Evolutionary conservation across 1,284 basidiomycete species (phyloP).

Genomic region (Ustilago curta): DNA sequence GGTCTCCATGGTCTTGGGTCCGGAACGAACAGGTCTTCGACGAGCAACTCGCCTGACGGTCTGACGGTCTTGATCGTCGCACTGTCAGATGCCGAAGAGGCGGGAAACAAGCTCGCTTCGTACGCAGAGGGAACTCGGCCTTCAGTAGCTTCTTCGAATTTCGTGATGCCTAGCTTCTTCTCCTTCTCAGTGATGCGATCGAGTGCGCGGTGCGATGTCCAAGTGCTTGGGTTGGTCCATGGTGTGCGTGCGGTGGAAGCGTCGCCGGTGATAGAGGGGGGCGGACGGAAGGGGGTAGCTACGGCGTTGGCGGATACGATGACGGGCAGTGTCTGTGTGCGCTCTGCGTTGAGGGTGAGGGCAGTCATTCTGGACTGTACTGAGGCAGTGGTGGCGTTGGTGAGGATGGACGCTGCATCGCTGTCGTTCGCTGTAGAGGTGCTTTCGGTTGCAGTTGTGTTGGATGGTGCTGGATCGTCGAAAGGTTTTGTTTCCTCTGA

Average conservation of each 20-base stretch:
- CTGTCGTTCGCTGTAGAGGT: neutral
- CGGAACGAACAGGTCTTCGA: constrained; percentile 58
- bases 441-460: neutral
- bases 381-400: constrained; percentile 28
- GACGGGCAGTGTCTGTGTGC: constrained; percentile 26
- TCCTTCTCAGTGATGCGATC: constrained; percentile 50
- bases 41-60: constrained; percentile 25
- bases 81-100: constrained; percentile 22
- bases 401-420: constrained; percentile 37
- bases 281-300: constrained; percentile 25
- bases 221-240: constrained; percentile 29
- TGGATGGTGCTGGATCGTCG: constrained; percentile 10
- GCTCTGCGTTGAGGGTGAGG: constrained; percentile 25
- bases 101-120: constrained; percentile 35
- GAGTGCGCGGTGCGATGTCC: constrained; percentile 45
- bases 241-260: constrained; percentile 26
- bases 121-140: constrained; percentile 45
- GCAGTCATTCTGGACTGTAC: constrained; percentile 46
- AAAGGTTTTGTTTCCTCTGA: constrained; percentile 13
- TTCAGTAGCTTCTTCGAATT: constrained; percentile 48
- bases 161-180: constrained; percentile 47
- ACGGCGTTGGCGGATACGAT: constrained; percentile 41
- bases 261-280: constrained; percentile 43
- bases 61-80: constrained; percentile 30
- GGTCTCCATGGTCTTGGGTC: constrained; percentile 64